These are phyloP conservation scores for Gliomastix tumulicola DNA, from an alignment of 2,329 filamentous ascomycete genomes.

Conservation along the genomic window DNA sequence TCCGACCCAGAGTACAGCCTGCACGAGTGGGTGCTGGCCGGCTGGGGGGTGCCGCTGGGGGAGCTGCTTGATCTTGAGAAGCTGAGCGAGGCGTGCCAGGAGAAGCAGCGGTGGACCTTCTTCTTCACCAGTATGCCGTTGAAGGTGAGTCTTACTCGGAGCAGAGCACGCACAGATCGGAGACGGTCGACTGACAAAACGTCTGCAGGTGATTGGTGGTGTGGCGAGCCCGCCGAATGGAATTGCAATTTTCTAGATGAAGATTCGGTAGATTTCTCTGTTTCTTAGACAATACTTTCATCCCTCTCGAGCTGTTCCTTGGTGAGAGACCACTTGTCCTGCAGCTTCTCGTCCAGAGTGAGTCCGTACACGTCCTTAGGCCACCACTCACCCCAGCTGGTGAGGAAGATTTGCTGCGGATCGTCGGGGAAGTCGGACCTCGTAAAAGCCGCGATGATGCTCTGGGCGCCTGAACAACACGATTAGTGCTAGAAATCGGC, in stretches of 20 bases:
- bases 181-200: too few species aligned
- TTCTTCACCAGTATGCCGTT: conserved; percentile 31
- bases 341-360: conserved; percentile 35
- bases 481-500: not conserved
- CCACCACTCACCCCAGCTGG: conserved; percentile 53
- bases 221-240: conserved; percentile 30
- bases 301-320: conserved; percentile 40
- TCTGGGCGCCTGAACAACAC: conserved; percentile 30
- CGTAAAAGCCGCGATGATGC: conserved; percentile 34
- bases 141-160: conserved; percentile 11
- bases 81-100: conserved; percentile 22
- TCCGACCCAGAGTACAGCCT: conserved; percentile 19
- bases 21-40: conserved; percentile 38
- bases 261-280: not conserved
- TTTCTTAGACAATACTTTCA: conserved; percentile 13
- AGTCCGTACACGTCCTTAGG: conserved; percentile 30
- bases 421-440: conserved; percentile 41
- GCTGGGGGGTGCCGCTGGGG: conserved; percentile 44
- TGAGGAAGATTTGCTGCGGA: conserved; percentile 44
- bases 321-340: conserved; percentile 43
- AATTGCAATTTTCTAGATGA: conserved; percentile 24
- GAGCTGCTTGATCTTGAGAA: conserved; percentile 39
- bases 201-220: conserved; percentile 24
- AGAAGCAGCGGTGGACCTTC: conserved; percentile 26
- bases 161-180: not conserved